These are phyloP conservation scores for Starmerella etchellsii DNA, from an alignment of 805 yeast genomes.

Conservation along the genomic window DNA sequence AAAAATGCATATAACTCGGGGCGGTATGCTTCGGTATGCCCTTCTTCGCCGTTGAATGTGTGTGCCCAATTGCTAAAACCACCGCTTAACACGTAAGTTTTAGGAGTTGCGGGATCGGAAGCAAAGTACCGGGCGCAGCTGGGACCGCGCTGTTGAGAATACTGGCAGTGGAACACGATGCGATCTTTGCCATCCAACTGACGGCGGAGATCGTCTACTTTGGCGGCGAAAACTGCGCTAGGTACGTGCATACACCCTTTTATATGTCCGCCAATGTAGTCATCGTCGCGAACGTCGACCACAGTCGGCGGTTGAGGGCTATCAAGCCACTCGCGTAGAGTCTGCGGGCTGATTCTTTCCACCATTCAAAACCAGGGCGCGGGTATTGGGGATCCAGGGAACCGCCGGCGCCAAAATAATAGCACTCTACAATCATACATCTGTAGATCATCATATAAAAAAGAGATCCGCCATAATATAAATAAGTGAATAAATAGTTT, in stretches of 20 bases:
- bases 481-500: background rate
- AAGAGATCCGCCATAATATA: too few relatives aligned
- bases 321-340: constrained; percentile 24
- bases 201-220: constrained; percentile 31
- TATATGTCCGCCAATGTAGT: constrained; percentile 66
- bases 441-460: too few relatives aligned
- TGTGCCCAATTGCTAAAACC: constrained; percentile 82
- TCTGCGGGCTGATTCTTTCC: constrained; percentile 19
- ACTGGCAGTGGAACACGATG: constrained; percentile 80
- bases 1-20: constrained; percentile 26
- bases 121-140: constrained; percentile 44
- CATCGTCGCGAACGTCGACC: constrained; percentile 78
- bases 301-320: constrained; percentile 29
- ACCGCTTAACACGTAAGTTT: constrained; percentile 63
- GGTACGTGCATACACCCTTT: constrained; percentile 45
- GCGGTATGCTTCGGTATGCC: constrained; percentile 45
- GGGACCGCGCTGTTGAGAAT: constrained; percentile 88
- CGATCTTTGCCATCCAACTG: constrained; percentile 31
- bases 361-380: too few relatives aligned
- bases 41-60: constrained; percentile 50
- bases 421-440: too few relatives aligned
- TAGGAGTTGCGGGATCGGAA: constrained; percentile 23
- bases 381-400: background rate
- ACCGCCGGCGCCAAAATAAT: background rate
- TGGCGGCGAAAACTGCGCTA: constrained; percentile 33